Evolutionary conservation across 345 rosid genomes (phyloP).

Genomic region (Limnanthes douglasii): DNA sequence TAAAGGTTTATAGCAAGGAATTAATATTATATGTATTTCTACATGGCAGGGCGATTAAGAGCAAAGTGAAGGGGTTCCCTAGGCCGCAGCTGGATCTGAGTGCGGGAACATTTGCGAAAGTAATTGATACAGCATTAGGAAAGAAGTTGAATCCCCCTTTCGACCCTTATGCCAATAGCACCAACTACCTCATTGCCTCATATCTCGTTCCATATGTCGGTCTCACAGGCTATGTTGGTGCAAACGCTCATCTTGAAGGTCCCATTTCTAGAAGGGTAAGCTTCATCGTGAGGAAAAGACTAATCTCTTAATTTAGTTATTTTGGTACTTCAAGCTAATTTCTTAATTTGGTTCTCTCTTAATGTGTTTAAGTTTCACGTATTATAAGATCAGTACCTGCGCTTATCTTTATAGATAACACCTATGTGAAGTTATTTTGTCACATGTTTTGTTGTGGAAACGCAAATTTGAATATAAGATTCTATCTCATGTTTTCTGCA

Average conservation of each 20-base stretch:
- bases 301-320: too few species aligned
- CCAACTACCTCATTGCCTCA: conserved; percentile 57
- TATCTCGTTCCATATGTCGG: conserved; percentile 74
- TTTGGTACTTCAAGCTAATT: too few species aligned
- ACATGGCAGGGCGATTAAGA: conserved; percentile 70
- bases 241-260: conserved; percentile 35
- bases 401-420: too few species aligned
- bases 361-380: too few species aligned
- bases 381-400: too few species aligned
- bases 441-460: too few species aligned
- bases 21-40: too few species aligned
- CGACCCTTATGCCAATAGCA: conserved; percentile 41
- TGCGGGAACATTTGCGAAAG: conserved; percentile 30
- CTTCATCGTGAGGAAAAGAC: too few species aligned
- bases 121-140: conserved; percentile 41
- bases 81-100: conserved; percentile 71
- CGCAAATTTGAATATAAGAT: neutral
- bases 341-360: too few species aligned
- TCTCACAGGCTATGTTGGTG: conserved; percentile 78
- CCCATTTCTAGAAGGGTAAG: conserved; percentile 39
- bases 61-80: conserved; percentile 51
- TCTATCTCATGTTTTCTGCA: conserved; percentile 8
- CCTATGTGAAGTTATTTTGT: too few species aligned
- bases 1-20: too few species aligned
- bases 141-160: conserved; percentile 39